Evolutionary conservation across 2,329 filamentous ascomycete species (phyloP), one percentile per base, ranked within the genome.

Genomic region (Teratosphaeria epicoccoides): DNA sequence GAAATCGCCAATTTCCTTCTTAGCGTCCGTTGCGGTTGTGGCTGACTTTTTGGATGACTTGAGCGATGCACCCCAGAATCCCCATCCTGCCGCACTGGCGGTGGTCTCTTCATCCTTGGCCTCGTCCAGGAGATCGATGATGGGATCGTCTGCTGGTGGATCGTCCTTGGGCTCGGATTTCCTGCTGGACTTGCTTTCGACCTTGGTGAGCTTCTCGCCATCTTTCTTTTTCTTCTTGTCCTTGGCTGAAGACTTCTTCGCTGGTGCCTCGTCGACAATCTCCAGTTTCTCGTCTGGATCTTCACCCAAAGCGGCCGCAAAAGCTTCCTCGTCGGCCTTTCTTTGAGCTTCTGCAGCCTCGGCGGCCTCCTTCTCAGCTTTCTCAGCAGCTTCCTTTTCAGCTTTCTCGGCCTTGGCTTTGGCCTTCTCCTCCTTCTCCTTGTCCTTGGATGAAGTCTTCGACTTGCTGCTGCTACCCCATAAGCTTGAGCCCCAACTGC

Each of bases 61-160:
- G 49, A 72, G 62, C 51, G 68, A 70, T 43, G 72, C 66, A 51
- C 73, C 73, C 70, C 70, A 75, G 50, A 70, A 70, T 47, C 68
- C 62, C 66, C 67, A 71, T 44, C 70, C 71, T 46, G 65, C 62
- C 24, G 64, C 58, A 17, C 33, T 40, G 55, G 65, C 62, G 43
- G 55, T 55, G 43, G 60, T 52, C 51, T 60, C 57, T 24, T 54
- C 57, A 17, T 49, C 43, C 33, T 61, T 55, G 25, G 52, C 22
- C 40, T 51, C 49, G 50, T 61, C 58, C 20, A 57, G 24, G 23
- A 55, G 22, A 43, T 59, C 55, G 24, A 51, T 40, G 12, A 57
- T 45, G 24, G 53, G 49, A 43, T 55, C 56, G 14, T 28, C 51
- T 23, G 47, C 49, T n/a, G 49, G 45, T 7, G 58, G 50, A 17